Conservation (phyloP, 192 early-diverging fungal genomes). For the Backusella macrospora region DNA sequence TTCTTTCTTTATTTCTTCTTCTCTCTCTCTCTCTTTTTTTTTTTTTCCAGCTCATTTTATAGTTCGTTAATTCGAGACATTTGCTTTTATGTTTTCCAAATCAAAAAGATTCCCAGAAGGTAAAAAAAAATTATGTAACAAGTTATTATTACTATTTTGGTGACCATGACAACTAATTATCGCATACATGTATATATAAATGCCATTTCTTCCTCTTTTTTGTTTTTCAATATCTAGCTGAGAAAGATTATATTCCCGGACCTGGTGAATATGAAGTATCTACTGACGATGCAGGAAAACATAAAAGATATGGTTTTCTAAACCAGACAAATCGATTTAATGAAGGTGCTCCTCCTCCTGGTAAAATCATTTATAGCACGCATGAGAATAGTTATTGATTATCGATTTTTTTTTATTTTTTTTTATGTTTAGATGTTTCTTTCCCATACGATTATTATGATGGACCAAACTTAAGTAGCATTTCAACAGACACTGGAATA, state of each 20-base stretch:
- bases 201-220: neutral
- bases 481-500: slow-evolving; percentile 17
- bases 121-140: slow-evolving; percentile 2
- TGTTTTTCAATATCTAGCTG: neutral
- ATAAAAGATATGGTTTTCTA: slow-evolving; percentile 13
- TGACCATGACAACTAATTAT: neutral
- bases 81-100: slow-evolving; percentile 29
- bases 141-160: neutral
- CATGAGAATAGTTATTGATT: neutral
- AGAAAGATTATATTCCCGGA: slow-evolving; percentile 32
- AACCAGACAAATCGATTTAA: slow-evolving; percentile 16
- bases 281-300: neutral
- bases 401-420: neutral
- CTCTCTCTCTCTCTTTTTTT: neutral
- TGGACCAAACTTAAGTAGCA: slow-evolving; percentile 13
- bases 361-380: neutral
- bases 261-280: slow-evolving; percentile 30
- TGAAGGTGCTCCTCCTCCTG: slow-evolving; percentile 5
- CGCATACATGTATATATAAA: neutral
- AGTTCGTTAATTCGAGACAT: neutral
- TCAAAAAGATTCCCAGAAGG: slow-evolving; percentile 33
- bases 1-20: neutral
- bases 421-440: slow-evolving; percentile 5
- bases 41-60: neutral
- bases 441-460: slow-evolving; percentile 10